Base-by-base conservation (phyloP, 1,139 yeast genomes). In the Candida sanyaensis region DNA sequence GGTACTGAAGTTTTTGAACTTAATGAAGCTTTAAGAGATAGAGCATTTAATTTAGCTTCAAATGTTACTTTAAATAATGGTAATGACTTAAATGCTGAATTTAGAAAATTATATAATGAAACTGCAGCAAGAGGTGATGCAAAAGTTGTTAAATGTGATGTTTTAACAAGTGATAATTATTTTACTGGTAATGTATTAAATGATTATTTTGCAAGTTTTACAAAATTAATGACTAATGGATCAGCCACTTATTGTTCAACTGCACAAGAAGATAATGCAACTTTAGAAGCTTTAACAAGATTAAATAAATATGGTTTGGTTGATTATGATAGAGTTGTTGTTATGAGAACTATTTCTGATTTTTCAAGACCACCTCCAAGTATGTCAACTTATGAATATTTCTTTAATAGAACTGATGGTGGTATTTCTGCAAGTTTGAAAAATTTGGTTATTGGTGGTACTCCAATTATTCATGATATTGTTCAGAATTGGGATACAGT, bases 241-340 rank as follows among this genome's bases (percentile, higher is more conserved):
- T 73, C 85, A 42, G 86, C 82, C 24, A 68, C 66, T 29, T 84
- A 82, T 69, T 81, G 87, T 63, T 63, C 84, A 31, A 80, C 86
- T 42, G 87, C 86, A 47, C 87, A 83, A 64, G 89, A 84, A 64
- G 88, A 84, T 61, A 81, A 83, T 59, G 88, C 88, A 31, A 73
- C 85, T 10, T 75, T 83, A 58, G 86, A 83, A 62, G 81, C 83
- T 3, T 65, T 83, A 50, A 60, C 80, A 38, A 78, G 89, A 67
- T 73, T 79, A 59, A 79, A 80, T 53, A 69, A 68, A 53, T 69
- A 69, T 56, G 86, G 85, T 17, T 69, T 82, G 52, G 80, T 79
- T 44, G 85, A 81, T 60, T 83, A 66, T 62, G 69, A 75, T 52
- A 75, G 88, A 65, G 70, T 84, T 50, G 80, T 83, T 29, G 71